Conservation (phyloP, 345 rosid species). For the Streptanthus diversifolius region DNA sequence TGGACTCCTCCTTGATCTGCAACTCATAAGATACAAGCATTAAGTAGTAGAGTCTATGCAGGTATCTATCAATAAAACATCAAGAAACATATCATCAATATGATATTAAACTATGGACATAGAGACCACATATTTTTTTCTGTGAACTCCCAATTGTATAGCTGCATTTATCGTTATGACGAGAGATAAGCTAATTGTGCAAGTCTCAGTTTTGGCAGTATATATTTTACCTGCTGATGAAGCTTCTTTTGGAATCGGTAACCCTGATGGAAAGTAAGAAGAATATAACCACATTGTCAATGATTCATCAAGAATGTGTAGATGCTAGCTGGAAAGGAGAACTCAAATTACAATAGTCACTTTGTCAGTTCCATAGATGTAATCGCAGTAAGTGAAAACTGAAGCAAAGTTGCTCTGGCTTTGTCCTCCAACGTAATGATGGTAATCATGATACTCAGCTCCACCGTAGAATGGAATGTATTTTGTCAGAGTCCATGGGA, state of each 20-base stretch:
- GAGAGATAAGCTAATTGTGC: background rate
- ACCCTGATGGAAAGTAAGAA: conserved; percentile 49
- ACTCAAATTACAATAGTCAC: conserved; percentile 36
- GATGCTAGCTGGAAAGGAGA: background rate
- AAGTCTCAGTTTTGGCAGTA: background rate
- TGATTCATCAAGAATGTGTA: background rate
- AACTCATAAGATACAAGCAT: conserved; percentile 3
- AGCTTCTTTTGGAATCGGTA: conserved; percentile 85
- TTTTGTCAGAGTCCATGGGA: conserved; percentile 66
- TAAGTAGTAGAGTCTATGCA: background rate
- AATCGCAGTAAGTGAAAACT: conserved; percentile 85
- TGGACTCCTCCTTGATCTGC: conserved; percentile 24
- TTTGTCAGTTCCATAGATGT: conserved; percentile 80
- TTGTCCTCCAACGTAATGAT: conserved; percentile 85
- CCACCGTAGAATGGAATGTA: conserved; percentile 89
- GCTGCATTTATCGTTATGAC: background rate
- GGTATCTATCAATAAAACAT: background rate
- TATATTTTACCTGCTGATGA: conserved; percentile 51
- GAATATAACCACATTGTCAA: conserved; percentile 6
- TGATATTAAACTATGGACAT: background rate
- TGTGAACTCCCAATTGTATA: background rate
- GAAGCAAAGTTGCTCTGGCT: conserved; percentile 92
- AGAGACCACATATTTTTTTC: background rate
- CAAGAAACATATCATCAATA: background rate
- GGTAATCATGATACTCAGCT: conserved; percentile 84